Percentiles rank a stretch among this genome's conserved stretches.
Evolutionary conservation across 257 asterid genomes (phyloP).

Genomic region (Solanum clarkiae): DNA sequence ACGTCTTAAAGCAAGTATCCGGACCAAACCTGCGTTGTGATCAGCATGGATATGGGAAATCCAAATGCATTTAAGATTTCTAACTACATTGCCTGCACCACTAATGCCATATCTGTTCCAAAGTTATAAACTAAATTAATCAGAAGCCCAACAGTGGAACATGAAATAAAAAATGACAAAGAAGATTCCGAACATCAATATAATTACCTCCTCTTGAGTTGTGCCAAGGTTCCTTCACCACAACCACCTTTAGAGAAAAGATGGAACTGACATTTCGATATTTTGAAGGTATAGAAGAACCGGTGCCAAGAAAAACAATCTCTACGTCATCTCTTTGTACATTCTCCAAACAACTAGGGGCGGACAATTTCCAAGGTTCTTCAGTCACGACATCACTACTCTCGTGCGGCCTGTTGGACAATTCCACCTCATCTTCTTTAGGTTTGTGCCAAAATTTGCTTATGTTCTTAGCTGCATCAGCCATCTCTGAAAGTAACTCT

Average conservation of each 20-base stretch:
- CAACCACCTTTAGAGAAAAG: slow-evolving; percentile 78
- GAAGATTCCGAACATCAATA: neutral
- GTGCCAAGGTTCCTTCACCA: slow-evolving; percentile 95
- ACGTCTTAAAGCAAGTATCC: slow-evolving; percentile 71
- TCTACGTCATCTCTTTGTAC: slow-evolving; percentile 71
- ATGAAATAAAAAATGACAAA: neutral
- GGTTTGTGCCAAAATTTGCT: slow-evolving; percentile 30
- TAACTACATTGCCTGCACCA: slow-evolving; percentile 66
- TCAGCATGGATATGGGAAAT: slow-evolving; percentile 97
- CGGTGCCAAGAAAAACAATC: slow-evolving; percentile 95
- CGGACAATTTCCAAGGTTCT: slow-evolving; percentile 53
- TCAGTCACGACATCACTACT: slow-evolving; percentile 17
- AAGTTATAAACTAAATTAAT: neutral
- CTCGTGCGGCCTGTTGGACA: neutral
- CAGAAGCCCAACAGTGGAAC: neutral
- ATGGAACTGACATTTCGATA: slow-evolving; percentile 90
- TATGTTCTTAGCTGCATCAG: slow-evolving; percentile 44
- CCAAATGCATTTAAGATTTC: slow-evolving; percentile 71
- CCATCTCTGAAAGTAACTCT: slow-evolving; percentile 60
- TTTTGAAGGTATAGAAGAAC: slow-evolving; percentile 94
- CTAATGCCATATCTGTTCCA: slow-evolving; percentile 55
- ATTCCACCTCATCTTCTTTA: neutral
- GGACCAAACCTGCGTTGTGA: slow-evolving; percentile 88
- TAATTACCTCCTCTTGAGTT: slow-evolving; percentile 74
- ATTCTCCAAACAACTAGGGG: slow-evolving; percentile 49